Evolutionary conservation across 352 stramenopile genomes (phyloP).

Genomic region (Hyaloperonospora arabidopsidis): DNA sequence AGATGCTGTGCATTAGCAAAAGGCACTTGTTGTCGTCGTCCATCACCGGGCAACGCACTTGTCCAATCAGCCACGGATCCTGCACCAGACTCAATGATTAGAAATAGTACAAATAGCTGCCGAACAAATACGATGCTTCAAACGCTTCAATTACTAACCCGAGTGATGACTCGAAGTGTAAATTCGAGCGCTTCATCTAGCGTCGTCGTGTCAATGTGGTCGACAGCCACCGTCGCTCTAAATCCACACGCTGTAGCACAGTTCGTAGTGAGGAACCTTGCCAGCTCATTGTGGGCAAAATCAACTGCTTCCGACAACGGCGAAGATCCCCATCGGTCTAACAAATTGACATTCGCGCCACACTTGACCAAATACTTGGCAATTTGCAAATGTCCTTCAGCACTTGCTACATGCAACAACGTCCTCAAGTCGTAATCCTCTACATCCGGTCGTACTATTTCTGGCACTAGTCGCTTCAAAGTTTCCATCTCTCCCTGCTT

Average conservation of each 20-base stretch:
- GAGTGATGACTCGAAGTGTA: slow-evolving; percentile 49
- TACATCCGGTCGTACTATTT: slow-evolving; percentile 48
- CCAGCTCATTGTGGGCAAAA: slow-evolving; percentile 73
- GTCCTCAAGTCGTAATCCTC: slow-evolving; percentile 74
- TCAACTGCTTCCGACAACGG: slow-evolving; percentile 64
- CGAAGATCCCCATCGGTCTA: slow-evolving; percentile 75
- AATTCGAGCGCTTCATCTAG: slow-evolving; percentile 60
- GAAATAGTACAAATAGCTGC: slow-evolving; percentile 1
- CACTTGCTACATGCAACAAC: slow-evolving; percentile 64
- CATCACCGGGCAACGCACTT: slow-evolving; percentile 62
- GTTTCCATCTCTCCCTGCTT: slow-evolving; percentile 45
- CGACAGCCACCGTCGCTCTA: slow-evolving; percentile 38
- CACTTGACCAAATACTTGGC: slow-evolving; percentile 60
- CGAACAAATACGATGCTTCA: background rate
- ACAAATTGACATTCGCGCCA: slow-evolving; percentile 65
- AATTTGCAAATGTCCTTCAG: slow-evolving; percentile 49
- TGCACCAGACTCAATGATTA: slow-evolving; percentile 14
- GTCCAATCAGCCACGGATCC: slow-evolving; percentile 62
- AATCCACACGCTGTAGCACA: slow-evolving; percentile 63
- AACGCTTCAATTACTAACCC: slow-evolving; percentile 22
- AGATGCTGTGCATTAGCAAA: slow-evolving; percentile 60
- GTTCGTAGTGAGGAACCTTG: slow-evolving; percentile 52
- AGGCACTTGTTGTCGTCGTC: slow-evolving; percentile 55
- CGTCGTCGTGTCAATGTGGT: slow-evolving; percentile 55
- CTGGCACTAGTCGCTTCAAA: slow-evolving; percentile 47